Base-by-base conservation (phyloP, 352 stramenopile species). In the Phytopythium chamaehyphon region DNA sequence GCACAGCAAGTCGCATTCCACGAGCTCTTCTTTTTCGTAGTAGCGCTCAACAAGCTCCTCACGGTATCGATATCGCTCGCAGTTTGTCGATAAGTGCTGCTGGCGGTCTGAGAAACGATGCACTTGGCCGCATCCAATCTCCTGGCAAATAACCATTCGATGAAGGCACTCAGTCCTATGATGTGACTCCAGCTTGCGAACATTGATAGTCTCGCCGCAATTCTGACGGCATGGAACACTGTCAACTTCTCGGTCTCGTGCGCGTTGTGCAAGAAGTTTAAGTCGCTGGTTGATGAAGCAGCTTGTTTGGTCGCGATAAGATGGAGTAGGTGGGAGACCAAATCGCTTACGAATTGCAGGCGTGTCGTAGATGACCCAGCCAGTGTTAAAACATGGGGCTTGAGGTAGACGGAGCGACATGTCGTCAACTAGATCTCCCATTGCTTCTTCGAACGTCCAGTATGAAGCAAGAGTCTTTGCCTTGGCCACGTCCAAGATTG, bases 381-480 rank as follows among this genome's bases (percentile, higher is more conserved):
- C 19, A 0, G 69, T 76, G 37, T 70, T 39, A 22, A 83, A 61
- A 24, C 66, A 77, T 2, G 76, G 59, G n/a, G 70, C 62, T 11
- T 72, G 76, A n/a, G 76, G 71, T 26, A 75, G 51, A 14, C 40
- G 48, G 16, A 85, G 65, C 43, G 75, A 62, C 71, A 89, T 85
- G 54, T 92, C 81, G 61, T 91, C 81, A 23, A 91, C 66, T 12
- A 87, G 50, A n/a, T 85, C 66, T 12, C 76, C 81, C 52, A 76
- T 66, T 16, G 69, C 78, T 65, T 91, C 81, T 39, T 91, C 81
- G n/a, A 91, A 67, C 23, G 78, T 89, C 73, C 76, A 91, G 57
- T 91, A 91, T 31, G 61, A 76, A 2, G 66, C 11, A 9, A 91
- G 57, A 22, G 55, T 56, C 18, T 61, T 61, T 31, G 61, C 71